Evolutionary conservation across 2,329 filamentous ascomycete species (phyloP).

Genomic region (Exophiala sideris): DNA sequence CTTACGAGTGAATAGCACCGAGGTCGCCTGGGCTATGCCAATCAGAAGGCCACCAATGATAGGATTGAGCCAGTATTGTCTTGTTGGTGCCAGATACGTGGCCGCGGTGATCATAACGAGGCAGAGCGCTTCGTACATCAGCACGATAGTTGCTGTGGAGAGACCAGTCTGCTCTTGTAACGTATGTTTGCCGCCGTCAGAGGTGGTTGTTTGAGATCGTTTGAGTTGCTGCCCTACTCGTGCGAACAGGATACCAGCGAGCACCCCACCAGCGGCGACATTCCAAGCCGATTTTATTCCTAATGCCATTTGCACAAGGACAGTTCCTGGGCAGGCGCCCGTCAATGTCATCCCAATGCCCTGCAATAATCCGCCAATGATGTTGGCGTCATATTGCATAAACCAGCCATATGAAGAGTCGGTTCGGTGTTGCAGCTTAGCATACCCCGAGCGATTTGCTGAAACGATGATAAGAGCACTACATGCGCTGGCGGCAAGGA

Average conservation of each 20-base stretch:
- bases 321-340: constrained; percentile 63
- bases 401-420: constrained; percentile 55
- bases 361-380: constrained; percentile 60
- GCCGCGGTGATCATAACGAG: constrained; percentile 39
- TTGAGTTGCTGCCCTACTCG: constrained; percentile 13
- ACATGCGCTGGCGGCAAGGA: constrained; percentile 59
- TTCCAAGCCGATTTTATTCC: constrained; percentile 52
- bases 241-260: constrained; percentile 49
- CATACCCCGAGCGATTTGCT: constrained; percentile 44
- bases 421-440: constrained; percentile 47
- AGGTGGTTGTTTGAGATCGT: constrained; percentile 1
- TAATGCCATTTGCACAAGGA: constrained; percentile 58
- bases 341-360: constrained; percentile 65
- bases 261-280: constrained; percentile 53
- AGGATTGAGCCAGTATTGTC: constrained; percentile 41
- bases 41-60: constrained; percentile 58
- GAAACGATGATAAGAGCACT: constrained; percentile 55
- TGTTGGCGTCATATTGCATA: constrained; percentile 59
- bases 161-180: constrained; percentile 20
- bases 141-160: constrained; percentile 30
- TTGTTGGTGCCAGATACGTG: constrained; percentile 16
- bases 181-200: constrained; percentile 12
- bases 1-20: constrained; percentile 51
- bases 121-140: constrained; percentile 45
- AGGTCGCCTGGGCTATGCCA: constrained; percentile 56